Base-by-base conservation (phyloP, 2,329 filamentous ascomycete species). In the Orbilia brochopaga region DNA sequence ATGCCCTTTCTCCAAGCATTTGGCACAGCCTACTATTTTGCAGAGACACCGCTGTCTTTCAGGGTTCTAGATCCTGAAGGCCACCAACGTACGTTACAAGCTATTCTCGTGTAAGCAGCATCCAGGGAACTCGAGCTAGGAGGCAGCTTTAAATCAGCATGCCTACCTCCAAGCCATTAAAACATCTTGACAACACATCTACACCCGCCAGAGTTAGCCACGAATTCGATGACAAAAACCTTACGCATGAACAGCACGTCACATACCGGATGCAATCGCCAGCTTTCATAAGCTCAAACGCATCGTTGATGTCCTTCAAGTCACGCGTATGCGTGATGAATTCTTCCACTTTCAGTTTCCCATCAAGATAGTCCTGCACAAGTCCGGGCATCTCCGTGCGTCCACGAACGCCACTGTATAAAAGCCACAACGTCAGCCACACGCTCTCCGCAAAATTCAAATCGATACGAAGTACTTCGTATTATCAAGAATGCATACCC, bases 211-310 rank as follows among this genome's bases (percentile, higher is more conserved):
- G 10, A 7, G 21, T 69, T 21, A 69, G 65, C 32, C 32, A 37
- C 24, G 21, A 59, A 11, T 35, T 5, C 37, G 19, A 32, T 35
- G n/a, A 24, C 46, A 40, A 58, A 21, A 27, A 65, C 65, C 57
- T n/a, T 57, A 40, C 13, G 11, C 4, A 53, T 19, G 40, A 15
- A 21, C n/a, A 58, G 51, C 24, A 87, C 60, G 97, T 90, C 8
- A 97, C 94, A 76, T 91, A 96, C 75, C 94, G 90, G 78, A 99
- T 97, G 82, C 94, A 99, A 81, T 97, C 92, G 69, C 94, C 94
- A 72, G 87, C 85, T 85, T 97, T 95, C 94, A 99, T 99, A 77
- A 89, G 87, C 75, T 91, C 86, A 78, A 96, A 99, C 19, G 92
- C 93, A 57, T 85, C 83, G 84, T 97, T 97, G 81, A 99, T 96